These are phyloP conservation scores for Vanilla planifolia DNA, from an alignment of 106 monocot genomes.

Conservation along the genomic window DNA sequence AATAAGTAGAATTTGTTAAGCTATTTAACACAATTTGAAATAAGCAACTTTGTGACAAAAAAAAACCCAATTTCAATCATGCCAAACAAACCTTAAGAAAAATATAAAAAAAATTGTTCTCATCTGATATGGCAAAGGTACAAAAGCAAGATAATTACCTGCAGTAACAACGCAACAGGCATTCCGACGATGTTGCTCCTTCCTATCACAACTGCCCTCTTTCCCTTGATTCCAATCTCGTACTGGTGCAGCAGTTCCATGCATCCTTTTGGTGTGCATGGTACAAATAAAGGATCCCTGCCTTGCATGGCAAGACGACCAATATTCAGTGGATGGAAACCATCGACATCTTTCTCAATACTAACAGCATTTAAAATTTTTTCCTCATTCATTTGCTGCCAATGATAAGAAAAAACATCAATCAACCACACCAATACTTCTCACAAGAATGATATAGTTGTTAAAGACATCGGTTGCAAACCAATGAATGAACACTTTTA, in stretches of 20 bases:
- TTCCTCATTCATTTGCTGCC: conserved; percentile 88
- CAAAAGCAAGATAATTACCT: conserved; percentile 28
- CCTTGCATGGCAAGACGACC: conserved; percentile 96
- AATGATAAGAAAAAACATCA: conserved; percentile 15
- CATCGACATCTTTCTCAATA: conserved; percentile 97
- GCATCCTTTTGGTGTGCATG: conserved; percentile 97
- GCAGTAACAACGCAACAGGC: conserved; percentile 82
- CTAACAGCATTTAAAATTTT: conserved; percentile 67
- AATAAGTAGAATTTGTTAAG: no score
- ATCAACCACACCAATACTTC: not conserved
- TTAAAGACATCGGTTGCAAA: not conserved
- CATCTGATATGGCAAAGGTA: no score
- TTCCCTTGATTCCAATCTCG: conserved; percentile 74
- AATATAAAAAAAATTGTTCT: no score
- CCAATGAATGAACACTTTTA: not conserved
- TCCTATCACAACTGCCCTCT: conserved; percentile 89
- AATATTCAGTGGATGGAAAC: conserved; percentile 93
- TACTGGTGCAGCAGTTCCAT: conserved; percentile 78
- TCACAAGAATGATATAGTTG: not conserved
- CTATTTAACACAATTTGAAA: no score
- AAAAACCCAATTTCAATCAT: no score
- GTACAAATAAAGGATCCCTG: conserved; percentile 85
- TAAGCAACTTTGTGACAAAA: no score
- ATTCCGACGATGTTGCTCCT: conserved; percentile 97
- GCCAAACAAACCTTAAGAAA: no score